Percentiles rank a stretch among this genome's conserved stretches.
These are phyloP conservation scores for Didymellaceae sp. DNA, from an alignment of 2,329 filamentous ascomycete species.

Conservation along the genomic window DNA sequence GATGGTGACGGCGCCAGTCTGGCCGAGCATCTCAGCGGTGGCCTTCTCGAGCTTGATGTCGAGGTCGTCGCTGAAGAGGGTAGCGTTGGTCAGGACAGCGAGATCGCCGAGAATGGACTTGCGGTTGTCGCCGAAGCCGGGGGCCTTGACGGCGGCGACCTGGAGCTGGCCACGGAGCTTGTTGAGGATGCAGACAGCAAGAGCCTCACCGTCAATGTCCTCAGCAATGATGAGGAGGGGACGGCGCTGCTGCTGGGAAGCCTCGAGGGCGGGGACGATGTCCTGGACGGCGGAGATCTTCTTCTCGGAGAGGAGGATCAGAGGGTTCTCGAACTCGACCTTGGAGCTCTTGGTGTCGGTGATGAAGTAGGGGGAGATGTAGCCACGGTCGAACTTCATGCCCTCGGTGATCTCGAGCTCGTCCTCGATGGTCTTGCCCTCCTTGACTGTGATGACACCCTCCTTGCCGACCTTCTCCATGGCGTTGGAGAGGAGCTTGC, in stretches of 20 bases:
- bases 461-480: slow-evolving; percentile 99
- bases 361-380: slow-evolving; percentile 99
- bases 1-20: slow-evolving; percentile 97
- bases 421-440: slow-evolving; percentile 97
- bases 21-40: slow-evolving; percentile 93
- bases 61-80: slow-evolving; percentile 97
- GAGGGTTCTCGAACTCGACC: slow-evolving; percentile 99
- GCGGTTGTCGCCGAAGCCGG: slow-evolving; percentile 99
- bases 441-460: slow-evolving; percentile 99
- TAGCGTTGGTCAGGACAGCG: slow-evolving; percentile 93
- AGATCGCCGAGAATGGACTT: slow-evolving; percentile 99
- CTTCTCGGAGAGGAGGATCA: slow-evolving; percentile 99
- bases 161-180: slow-evolving; percentile 99
- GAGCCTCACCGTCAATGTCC: slow-evolving; percentile 97
- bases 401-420: slow-evolving; percentile 99
- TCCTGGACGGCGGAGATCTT: slow-evolving; percentile 99
- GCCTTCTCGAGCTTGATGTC: slow-evolving; percentile 99
- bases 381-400: slow-evolving; percentile 99
- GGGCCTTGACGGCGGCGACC: slow-evolving; percentile 97
- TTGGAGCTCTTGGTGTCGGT: slow-evolving; percentile 98
- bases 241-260: slow-evolving; percentile 91
- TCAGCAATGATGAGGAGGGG: slow-evolving; percentile 98
- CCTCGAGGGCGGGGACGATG: slow-evolving; percentile 97
- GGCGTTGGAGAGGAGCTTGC: slow-evolving; percentile 92
- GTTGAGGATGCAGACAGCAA: slow-evolving; percentile 99